Evolutionary conservation across 1,284 basidiomycete species (phyloP), one percentile per base, ranked within the genome.

Genomic region (Trametes hirsuta): DNA sequence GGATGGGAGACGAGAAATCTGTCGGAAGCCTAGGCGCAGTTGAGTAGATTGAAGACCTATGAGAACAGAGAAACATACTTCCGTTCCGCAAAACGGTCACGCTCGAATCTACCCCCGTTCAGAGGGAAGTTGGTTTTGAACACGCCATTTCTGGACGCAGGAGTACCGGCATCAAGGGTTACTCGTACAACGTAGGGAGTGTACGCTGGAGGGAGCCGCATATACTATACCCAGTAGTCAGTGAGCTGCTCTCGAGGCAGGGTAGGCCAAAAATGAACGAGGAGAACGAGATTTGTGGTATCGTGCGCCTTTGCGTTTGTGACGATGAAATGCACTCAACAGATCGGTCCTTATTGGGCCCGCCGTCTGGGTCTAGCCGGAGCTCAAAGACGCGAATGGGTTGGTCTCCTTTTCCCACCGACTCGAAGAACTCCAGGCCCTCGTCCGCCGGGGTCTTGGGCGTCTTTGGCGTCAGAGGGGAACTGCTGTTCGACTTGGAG

Each of bases 71-170:
- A 12, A 4, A 73, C 90, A 69, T 74, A 95, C 96, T 80, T 88
- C 71, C 91, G 83, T 74, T 94, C 84, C 9, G 85, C 81, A 74
- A 93, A 95, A 44, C 77, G 83, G 63, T 90, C 85, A 24, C 97
- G 85, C 57, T 87, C 82, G 71, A 98, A 99, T 14, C 75, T 78
- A 30, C 93, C 92, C 15, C 95, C 95, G 67, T 98, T 91, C 6
- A 97, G 82, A 3, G 95, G 96, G 69, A 97, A 97, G 75, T 97
- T 97, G 60, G 93, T 95, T 79, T 90, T 94, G 74, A 98, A 91
- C 2, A 94, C 83, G 52, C 94, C 96, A 65, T 95, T 93, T 67
- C 86, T 88, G 2, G 93, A 87, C 6, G 93, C 93, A 1, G 91
- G 87, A 0, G 94, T 94, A 10, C 95, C 95, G 0, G 95, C 91